Evolutionary conservation across 129 eudicot genomes (phyloP).

Genomic region (Chrysanthemum seticuspe): DNA sequence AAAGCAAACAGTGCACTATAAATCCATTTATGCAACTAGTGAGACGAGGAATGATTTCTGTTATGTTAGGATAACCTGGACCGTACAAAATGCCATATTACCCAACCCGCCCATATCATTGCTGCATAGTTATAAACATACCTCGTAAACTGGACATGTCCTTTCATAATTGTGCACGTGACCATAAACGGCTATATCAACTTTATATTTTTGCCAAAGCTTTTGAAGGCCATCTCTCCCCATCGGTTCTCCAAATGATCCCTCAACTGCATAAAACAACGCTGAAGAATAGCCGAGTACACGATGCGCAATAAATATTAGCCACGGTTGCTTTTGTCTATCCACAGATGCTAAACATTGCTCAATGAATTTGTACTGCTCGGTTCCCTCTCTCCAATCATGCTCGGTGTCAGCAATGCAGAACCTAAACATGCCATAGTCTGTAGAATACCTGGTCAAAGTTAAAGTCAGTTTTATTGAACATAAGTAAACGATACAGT

Average conservation of each 20-base stretch:
- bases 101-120: not conserved
- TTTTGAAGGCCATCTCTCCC: slow-evolving; percentile 68
- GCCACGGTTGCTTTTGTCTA: slow-evolving; percentile 77
- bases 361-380: slow-evolving; percentile 69
- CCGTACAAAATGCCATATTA: not conserved
- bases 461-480: slow-evolving; percentile 7
- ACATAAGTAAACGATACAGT: not conserved
- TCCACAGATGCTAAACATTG: slow-evolving; percentile 66
- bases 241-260: slow-evolving; percentile 78
- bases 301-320: slow-evolving; percentile 65
- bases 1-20: too few relatives aligned
- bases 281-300: slow-evolving; percentile 71
- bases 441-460: slow-evolving; percentile 61
- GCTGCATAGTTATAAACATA: slow-evolving; percentile 20
- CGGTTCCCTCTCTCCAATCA: slow-evolving; percentile 78
- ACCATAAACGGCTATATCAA: slow-evolving; percentile 75
- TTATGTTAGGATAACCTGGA: too few relatives aligned
- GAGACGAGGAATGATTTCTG: too few relatives aligned
- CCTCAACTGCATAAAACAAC: slow-evolving; percentile 46
- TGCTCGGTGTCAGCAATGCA: slow-evolving; percentile 79
- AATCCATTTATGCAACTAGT: too few relatives aligned
- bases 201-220: slow-evolving; percentile 79
- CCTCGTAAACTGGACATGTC: slow-evolving; percentile 74
- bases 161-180: slow-evolving; percentile 81
- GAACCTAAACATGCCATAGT: slow-evolving; percentile 82